Evolutionary conservation across 2,329 filamentous ascomycete genomes (phyloP).

Genomic region (Tolypocladium tundrense): DNA sequence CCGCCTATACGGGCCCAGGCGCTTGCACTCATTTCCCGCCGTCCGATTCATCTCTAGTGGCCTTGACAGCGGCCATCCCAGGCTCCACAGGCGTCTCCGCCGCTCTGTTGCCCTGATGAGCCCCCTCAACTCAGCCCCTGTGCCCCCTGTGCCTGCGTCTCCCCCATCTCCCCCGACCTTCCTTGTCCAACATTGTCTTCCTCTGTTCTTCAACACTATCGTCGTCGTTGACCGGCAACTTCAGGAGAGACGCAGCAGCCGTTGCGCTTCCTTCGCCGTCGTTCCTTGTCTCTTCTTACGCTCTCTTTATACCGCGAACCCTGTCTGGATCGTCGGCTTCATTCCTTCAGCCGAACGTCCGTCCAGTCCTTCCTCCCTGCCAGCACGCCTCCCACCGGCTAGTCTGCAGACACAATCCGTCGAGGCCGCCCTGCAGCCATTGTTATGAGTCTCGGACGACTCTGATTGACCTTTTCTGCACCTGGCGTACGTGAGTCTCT

Average conservation of each 20-base stretch:
- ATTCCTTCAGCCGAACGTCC: conserved; percentile 24
- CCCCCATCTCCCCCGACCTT: not conserved
- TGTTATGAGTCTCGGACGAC: not conserved
- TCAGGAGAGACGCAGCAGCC: not conserved
- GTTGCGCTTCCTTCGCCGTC: not conserved
- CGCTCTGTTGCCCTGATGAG: not conserved
- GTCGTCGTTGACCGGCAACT: not conserved
- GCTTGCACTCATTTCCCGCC: conserved; percentile 6
- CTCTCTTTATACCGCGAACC: not conserved
- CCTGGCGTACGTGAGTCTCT: not conserved
- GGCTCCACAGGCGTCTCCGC: not conserved
- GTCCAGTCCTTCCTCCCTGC: conserved; percentile 23
- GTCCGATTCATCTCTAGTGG: not conserved
- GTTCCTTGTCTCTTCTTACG: conserved; percentile 1
- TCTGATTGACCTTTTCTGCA: not conserved
- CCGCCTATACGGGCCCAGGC: not conserved
- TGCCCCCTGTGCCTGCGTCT: not conserved
- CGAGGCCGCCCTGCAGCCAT: not conserved
- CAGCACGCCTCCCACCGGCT: not conserved
- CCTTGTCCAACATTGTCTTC: not conserved
- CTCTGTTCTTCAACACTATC: not conserved
- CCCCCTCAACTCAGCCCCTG: not conserved
- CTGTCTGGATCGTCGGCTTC: conserved; percentile 17
- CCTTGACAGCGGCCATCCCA: not conserved
- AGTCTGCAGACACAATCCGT: conserved; percentile 1